A percentile compares a stretch with the other conserved stretches of the same genome.
These are phyloP conservation scores for Arthrobotrys megalospora DNA, from an alignment of 2,329 filamentous ascomycete species.

Conservation along the genomic window DNA sequence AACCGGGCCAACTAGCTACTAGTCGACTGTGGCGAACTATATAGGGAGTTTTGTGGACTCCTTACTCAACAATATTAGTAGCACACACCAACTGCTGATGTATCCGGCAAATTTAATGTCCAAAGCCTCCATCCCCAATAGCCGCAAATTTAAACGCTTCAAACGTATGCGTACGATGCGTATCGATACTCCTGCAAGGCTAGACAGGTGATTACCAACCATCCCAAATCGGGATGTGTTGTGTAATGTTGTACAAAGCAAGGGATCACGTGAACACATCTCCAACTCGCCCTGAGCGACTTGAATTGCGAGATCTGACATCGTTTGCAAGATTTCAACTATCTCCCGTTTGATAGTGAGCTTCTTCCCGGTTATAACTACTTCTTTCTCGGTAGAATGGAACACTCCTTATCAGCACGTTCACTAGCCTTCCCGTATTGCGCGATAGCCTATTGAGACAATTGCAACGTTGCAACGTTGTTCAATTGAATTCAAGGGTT, in stretches of 20 bases:
- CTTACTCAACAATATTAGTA: not conserved
- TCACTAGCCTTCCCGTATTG: constrained; percentile 29
- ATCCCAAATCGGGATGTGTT: not conserved
- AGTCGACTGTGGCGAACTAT: no score
- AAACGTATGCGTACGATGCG: no score
- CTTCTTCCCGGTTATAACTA: constrained; percentile 7
- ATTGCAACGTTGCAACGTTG: no score
- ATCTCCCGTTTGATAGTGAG: constrained; percentile 29
- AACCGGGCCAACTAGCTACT: no score
- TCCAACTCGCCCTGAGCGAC: no score
- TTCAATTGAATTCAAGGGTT: no score
- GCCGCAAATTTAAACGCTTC: constrained; percentile 33
- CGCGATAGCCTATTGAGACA: constrained; percentile 29
- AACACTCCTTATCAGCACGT: constrained; percentile 24
- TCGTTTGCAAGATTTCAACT: constrained; percentile 42
- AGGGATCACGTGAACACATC: not conserved
- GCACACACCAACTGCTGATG: constrained; percentile 33
- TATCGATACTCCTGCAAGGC: constrained; percentile 5
- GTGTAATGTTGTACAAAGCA: constrained; percentile 8
- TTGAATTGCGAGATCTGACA: constrained; percentile 6
- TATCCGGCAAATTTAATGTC: constrained; percentile 43
- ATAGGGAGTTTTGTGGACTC: no score
- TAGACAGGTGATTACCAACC: not conserved
- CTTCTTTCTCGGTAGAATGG: constrained; percentile 28
- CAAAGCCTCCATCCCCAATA: constrained; percentile 57